Percentiles rank a stretch among this genome's conserved stretches.
Conservation (phyloP, 352 stramenopile species). For the Aphanomyces cochlioides region DNA sequence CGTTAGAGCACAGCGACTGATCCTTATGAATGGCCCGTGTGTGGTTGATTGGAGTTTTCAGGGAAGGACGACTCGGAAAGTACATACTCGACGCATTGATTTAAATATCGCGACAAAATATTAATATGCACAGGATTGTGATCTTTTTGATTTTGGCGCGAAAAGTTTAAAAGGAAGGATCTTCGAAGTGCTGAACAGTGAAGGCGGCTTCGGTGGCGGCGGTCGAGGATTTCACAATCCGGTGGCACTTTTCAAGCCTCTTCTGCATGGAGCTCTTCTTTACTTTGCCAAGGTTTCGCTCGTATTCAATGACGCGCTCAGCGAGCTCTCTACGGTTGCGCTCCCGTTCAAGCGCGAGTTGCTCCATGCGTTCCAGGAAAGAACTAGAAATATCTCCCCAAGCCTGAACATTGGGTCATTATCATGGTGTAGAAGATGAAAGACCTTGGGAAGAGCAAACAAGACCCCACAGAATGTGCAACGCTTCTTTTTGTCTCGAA, state of each 20-base stretch:
- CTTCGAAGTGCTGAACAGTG: neutral
- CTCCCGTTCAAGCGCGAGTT: slow-evolving; percentile 40
- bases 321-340: slow-evolving; percentile 55
- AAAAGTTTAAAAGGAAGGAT: too few relatives aligned
- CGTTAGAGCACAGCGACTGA: too few relatives aligned
- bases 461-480: slow-evolving; percentile 75
- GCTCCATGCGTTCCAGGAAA: slow-evolving; percentile 60
- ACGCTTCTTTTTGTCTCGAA: slow-evolving; percentile 83
- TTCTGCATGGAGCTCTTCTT: slow-evolving; percentile 52
- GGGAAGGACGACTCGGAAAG: too few relatives aligned
- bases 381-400: slow-evolving; percentile 66
- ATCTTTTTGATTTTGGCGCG: too few relatives aligned
- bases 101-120: too few relatives aligned
- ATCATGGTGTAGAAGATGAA: neutral
- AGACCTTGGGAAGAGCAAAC: slow-evolving; percentile 49
- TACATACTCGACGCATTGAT: too few relatives aligned
- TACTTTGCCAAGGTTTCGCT: slow-evolving; percentile 38
- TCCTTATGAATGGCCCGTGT: too few relatives aligned
- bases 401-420: slow-evolving; percentile 37
- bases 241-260: slow-evolving; percentile 33
- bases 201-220: slow-evolving; percentile 20
- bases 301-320: slow-evolving; percentile 40
- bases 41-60: too few relatives aligned
- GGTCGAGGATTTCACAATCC: slow-evolving; percentile 30
- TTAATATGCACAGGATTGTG: too few relatives aligned